These are phyloP conservation scores for Thelonectria blattea DNA, from an alignment of 2,329 filamentous ascomycete species.

Conservation along the genomic window DNA sequence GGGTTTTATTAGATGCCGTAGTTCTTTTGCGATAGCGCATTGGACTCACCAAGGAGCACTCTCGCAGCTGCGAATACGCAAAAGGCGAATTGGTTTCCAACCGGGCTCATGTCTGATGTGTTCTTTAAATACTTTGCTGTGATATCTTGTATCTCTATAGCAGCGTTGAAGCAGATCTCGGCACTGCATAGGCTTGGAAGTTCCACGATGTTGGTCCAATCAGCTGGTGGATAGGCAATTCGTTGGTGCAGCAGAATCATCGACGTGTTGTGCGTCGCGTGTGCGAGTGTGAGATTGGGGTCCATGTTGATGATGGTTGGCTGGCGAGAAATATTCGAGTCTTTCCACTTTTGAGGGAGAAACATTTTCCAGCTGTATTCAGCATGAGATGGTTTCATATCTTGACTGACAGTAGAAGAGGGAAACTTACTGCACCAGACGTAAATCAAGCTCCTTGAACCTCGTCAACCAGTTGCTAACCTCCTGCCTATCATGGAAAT, in stretches of 20 bases:
- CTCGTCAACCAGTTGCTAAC: slow-evolving; percentile 48
- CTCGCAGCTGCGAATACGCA: slow-evolving; percentile 19
- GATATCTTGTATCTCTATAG: slow-evolving; percentile 15
- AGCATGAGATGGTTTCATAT: not conserved
- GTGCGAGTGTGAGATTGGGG: slow-evolving; percentile 12
- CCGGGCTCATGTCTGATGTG: slow-evolving; percentile 1
- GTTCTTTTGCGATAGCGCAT: not conserved
- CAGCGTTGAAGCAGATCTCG: slow-evolving; percentile 12
- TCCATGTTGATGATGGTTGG: slow-evolving; percentile 15
- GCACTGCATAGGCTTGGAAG: slow-evolving; percentile 12
- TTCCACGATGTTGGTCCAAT: slow-evolving; percentile 12
- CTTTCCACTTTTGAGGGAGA: slow-evolving; percentile 15
- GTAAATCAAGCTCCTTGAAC: slow-evolving; percentile 37
- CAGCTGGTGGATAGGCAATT: slow-evolving; percentile 14
- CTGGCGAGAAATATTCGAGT: slow-evolving; percentile 17
- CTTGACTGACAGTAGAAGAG: too few relatives aligned
- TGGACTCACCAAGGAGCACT: slow-evolving; percentile 6
- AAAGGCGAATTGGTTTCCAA: slow-evolving; percentile 14
- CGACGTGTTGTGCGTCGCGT: slow-evolving; percentile 15
- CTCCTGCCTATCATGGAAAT: slow-evolving; percentile 44
- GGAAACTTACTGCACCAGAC: slow-evolving; percentile 10
- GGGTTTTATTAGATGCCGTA: not conserved
- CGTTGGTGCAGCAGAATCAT: slow-evolving; percentile 17
- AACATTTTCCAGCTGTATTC: slow-evolving; percentile 17
- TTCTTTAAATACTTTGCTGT: slow-evolving; percentile 15